A percentile compares a stretch with the other conserved stretches of the same genome.
These are phyloP conservation scores for Aspergillus ochraceoroseus DNA, from an alignment of 2,329 filamentous ascomycete genomes.

Conservation along the genomic window DNA sequence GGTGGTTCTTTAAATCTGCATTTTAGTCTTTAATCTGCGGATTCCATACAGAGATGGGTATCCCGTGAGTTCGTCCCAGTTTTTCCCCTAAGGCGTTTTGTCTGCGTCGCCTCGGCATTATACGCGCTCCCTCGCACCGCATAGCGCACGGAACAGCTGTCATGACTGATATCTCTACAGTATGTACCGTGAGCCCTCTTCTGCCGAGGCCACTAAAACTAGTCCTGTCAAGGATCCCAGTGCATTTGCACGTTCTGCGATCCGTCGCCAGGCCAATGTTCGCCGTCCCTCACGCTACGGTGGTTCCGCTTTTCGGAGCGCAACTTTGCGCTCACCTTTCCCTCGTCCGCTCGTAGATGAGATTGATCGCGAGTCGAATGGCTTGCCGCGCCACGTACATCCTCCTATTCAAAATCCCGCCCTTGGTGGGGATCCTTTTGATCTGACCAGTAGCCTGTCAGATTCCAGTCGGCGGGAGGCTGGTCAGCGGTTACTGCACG, in stretches of 20 bases:
- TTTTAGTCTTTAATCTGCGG: background rate
- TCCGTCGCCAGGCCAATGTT: conserved; percentile 50
- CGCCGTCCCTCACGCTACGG: conserved; percentile 29
- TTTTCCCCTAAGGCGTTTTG: conserved; percentile 5
- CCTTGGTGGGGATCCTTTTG: conserved; percentile 28
- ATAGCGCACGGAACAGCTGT: conserved; percentile 12
- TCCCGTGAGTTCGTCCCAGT: conserved; percentile 37
- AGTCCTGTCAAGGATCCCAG: conserved; percentile 51
- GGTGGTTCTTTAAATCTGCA: conserved; percentile 3
- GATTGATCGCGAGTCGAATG: conserved; percentile 29
- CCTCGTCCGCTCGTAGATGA: conserved; percentile 30
- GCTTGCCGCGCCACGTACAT: conserved; percentile 22
- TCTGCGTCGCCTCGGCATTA: conserved; percentile 10
- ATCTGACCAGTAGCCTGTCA: conserved; percentile 21
- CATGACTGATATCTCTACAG: conserved; percentile 34
- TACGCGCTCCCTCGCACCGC: conserved; percentile 17
- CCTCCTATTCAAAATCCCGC: conserved; percentile 28
- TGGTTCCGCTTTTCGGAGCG: conserved; percentile 27
- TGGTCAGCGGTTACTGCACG: conserved; percentile 33
- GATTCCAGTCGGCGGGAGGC: conserved; percentile 32
- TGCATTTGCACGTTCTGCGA: conserved; percentile 53
- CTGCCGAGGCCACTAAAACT: conserved; percentile 40
- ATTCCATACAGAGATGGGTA: conserved; percentile 34
- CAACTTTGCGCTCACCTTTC: conserved; percentile 29
- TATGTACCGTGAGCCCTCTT: conserved; percentile 53